Percentiles rank a stretch among this genome's conserved stretches.
These are phyloP conservation scores for Pseudocercospora pini-densiflorae DNA, from an alignment of 2,329 filamentous ascomycete genomes.

Conservation along the genomic window DNA sequence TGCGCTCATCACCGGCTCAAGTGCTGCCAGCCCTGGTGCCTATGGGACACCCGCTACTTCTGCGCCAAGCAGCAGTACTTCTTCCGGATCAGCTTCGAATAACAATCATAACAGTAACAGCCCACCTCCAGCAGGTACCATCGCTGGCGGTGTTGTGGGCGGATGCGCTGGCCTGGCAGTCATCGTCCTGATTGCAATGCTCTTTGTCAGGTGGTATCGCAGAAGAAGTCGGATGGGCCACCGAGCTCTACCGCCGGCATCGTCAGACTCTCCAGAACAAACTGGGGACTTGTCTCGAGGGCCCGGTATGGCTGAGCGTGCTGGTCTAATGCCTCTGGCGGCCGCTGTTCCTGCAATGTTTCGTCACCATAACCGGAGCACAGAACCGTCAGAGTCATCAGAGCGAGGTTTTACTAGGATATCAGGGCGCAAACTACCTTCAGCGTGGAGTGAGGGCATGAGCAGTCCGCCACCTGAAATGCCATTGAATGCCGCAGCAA, in stretches of 20 bases:
- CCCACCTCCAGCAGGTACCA: constrained; percentile 54
- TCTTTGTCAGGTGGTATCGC: constrained; percentile 59
- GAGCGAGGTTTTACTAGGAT: constrained; percentile 54
- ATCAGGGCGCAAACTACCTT: constrained; percentile 55
- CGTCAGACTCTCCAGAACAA: constrained; percentile 22
- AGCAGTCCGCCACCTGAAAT: constrained; percentile 37
- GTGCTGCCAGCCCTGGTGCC: constrained; percentile 9
- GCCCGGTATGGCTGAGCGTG: constrained; percentile 48
- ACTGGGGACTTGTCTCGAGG: constrained; percentile 19
- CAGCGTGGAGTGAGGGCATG: constrained; percentile 54
- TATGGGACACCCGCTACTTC: constrained; percentile 19
- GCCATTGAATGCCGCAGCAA: constrained; percentile 24
- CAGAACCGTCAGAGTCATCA: constrained; percentile 27
- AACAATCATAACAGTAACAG: constrained; percentile 13
- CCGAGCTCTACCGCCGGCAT: constrained; percentile 33
- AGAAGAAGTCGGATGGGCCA: constrained; percentile 33
- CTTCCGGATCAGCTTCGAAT: constrained; percentile 12
- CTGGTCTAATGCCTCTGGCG: constrained; percentile 42
- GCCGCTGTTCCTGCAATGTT: constrained; percentile 45
- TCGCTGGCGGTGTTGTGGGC: constrained; percentile 67
- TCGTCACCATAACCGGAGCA: constrained; percentile 40
- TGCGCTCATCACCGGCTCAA: constrained; percentile 14
- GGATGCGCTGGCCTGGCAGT: constrained; percentile 62
- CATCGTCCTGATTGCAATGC: constrained; percentile 55
- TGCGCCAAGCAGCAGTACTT: constrained; percentile 16